Base-by-base conservation (phyloP, 1,139 yeast species). In the Eremothecium gossypii region DNA sequence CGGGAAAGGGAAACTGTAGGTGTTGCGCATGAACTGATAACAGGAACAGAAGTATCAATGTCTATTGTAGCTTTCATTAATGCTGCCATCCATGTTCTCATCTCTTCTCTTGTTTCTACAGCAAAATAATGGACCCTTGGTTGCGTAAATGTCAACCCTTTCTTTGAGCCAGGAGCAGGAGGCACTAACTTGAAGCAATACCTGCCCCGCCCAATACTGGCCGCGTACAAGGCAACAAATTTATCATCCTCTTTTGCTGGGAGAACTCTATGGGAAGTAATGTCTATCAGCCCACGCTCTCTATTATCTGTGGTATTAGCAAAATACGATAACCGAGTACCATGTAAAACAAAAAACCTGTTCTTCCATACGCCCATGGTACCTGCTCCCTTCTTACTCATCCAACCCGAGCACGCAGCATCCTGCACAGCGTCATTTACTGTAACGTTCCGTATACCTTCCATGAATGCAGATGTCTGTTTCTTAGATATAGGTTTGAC, bases 51-150 rank as follows among this genome's bases (percentile, higher is more conserved):
- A 47, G 91, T 96, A 64, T 93, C 98, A 41, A 94, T 74, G 60
- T 91, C 99, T 54, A 91, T 93, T 0, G 98, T 91, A 0, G 97
- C 95, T 47, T 91, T 86, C 78, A 89, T 85, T 48, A 91, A 68
- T 0, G 96, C 95, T 45, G 89, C 84, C 76, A 89, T 79, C 99
- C 99, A 91, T 1, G 76, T 77, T 57, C 96, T 73, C 95, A 91
- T 83, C 49, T 89, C 97, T 40, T 86, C 95, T 45, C 73, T 77
- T 1, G 86, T 74, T 44, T 91, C 97, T 30, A 89, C 96, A 0
- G 97, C 96, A 71, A 91, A 93, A 62, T 82, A 91, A 57, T 91
- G 98, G 3, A 89, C 84, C 52, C 87, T 85, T 29, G 96, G 98
- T 52, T 89, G 96, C 0, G 99, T 93, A 60, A 93, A 93, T 0